Evolutionary conservation across 306 rosid species (phyloP).

Genomic region (Quercus aquifolioides): DNA sequence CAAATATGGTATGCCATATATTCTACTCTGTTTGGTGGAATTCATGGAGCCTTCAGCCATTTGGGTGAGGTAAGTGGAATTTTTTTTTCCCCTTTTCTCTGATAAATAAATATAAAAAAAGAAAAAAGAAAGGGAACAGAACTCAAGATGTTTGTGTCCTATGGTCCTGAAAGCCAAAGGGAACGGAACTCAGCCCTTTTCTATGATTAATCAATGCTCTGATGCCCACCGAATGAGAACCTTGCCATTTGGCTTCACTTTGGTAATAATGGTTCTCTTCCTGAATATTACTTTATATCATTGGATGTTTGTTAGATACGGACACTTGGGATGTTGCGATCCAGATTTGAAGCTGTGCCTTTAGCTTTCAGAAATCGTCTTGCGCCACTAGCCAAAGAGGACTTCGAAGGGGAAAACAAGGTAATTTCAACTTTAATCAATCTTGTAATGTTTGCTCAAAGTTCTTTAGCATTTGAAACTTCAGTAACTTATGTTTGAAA

Average conservation of each 20-base stretch:
- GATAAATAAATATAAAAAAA: not conserved
- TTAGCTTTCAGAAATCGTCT: constrained; percentile 65
- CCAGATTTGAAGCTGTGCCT: constrained; percentile 81
- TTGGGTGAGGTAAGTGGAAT: constrained; percentile 89
- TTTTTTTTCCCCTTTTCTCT: not conserved
- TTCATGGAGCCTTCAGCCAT: constrained; percentile 94
- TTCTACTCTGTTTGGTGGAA: constrained; percentile 91
- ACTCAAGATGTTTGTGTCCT: no score
- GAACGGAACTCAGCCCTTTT: no score
- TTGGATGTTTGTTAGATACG: constrained; percentile 68
- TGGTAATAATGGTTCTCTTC: constrained; percentile 14
- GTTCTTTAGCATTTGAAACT: constrained; percentile 23
- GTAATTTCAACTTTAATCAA: constrained; percentile 24
- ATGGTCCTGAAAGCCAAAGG: no score
- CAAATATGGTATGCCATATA: constrained; percentile 99
- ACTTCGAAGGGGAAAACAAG: constrained; percentile 20
- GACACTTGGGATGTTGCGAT: constrained; percentile 97
- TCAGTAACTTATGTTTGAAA: constrained; percentile 13
- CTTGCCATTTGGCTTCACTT: not conserved
- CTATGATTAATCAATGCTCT: no score
- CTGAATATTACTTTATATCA: constrained; percentile 18
- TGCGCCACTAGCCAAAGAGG: constrained; percentile 48
- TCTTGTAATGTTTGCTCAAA: not conserved
- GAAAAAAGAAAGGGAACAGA: no score
- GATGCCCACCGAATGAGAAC: no score